Percentiles rank a stretch among this genome's conserved stretches.
These are phyloP conservation scores for Cerrena zonata DNA, from an alignment of 1,284 basidiomycete species.

Conservation along the genomic window DNA sequence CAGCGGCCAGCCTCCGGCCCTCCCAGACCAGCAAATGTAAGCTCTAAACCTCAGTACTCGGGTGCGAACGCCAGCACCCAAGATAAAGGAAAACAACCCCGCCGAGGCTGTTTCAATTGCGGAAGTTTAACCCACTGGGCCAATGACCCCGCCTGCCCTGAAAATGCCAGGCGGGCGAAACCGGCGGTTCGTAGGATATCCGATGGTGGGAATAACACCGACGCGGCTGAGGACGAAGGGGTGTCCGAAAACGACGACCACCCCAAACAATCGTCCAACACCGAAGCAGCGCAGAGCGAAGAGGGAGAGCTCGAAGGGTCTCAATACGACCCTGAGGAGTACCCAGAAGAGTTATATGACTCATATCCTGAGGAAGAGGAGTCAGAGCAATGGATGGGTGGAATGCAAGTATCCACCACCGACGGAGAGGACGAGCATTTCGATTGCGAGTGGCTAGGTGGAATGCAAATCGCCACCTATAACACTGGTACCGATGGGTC, in stretches of 20 bases:
- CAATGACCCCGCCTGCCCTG: not conserved
- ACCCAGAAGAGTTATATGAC: not conserved
- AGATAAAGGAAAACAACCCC: not conserved
- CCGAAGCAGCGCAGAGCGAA: not conserved
- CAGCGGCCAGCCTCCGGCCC: no score
- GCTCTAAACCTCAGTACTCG: not conserved
- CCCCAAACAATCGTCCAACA: no score
- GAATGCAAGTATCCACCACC: no score
- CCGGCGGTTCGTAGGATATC: not conserved
- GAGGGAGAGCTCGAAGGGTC: not conserved
- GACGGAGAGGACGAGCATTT: not conserved
- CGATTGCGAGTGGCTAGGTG: not conserved
- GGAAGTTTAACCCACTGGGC: not conserved
- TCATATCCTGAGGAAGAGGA: not conserved
- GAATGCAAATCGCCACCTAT: no score
- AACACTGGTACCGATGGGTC: no score
- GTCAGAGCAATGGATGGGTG: not conserved
- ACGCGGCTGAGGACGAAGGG: not conserved
- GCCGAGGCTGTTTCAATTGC: not conserved
- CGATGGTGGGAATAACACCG: not conserved
- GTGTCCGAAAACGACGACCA: no score
- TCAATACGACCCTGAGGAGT: not conserved
- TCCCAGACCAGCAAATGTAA: no score
- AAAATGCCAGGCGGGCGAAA: not conserved
- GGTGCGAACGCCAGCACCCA: not conserved